Conservation (phyloP, 2,329 filamentous ascomycete genomes). For the Colletotrichum tamarilloi region DNA sequence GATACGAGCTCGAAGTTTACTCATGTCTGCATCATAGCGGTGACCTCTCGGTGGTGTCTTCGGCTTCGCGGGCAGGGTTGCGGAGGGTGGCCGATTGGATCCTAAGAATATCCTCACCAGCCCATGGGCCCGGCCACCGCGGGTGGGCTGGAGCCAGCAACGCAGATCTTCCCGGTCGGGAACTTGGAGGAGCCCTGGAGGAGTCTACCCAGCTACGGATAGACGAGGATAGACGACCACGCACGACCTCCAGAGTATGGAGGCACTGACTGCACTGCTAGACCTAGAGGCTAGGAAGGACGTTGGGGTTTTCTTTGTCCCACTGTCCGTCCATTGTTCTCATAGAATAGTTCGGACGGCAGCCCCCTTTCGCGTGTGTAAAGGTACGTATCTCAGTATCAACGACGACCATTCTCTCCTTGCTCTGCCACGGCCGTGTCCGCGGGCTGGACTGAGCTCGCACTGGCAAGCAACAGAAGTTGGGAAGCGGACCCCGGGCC, state of each 20-base stretch:
- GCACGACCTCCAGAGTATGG: not conserved
- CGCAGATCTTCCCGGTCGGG: constrained; percentile 28
- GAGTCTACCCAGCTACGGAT: constrained; percentile 9
- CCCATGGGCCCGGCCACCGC: constrained; percentile 13
- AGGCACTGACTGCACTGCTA: not conserved
- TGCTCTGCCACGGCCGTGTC: not conserved
- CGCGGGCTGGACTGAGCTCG: not conserved
- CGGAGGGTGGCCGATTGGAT: constrained; percentile 35
- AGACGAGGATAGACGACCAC: not conserved
- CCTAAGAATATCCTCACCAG: constrained; percentile 30
- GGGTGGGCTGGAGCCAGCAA: constrained; percentile 24
- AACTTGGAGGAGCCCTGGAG: not conserved
- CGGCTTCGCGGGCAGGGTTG: constrained; percentile 26
- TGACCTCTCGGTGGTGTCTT: constrained; percentile 22
- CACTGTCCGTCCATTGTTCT: not conserved
- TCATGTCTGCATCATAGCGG: constrained; percentile 32
- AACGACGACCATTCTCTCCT: not conserved
- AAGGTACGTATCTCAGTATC: not conserved
- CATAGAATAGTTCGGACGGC: not conserved
- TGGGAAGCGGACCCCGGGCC: not conserved
- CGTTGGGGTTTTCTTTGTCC: not conserved
- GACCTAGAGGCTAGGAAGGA: not conserved
- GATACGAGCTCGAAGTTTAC: constrained; percentile 35
- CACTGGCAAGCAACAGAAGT: not conserved
- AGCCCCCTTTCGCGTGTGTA: not conserved